phyloP scores from a whole-genome alignment of 208 protist species.

The Wallacemonas sp. region DNA sequence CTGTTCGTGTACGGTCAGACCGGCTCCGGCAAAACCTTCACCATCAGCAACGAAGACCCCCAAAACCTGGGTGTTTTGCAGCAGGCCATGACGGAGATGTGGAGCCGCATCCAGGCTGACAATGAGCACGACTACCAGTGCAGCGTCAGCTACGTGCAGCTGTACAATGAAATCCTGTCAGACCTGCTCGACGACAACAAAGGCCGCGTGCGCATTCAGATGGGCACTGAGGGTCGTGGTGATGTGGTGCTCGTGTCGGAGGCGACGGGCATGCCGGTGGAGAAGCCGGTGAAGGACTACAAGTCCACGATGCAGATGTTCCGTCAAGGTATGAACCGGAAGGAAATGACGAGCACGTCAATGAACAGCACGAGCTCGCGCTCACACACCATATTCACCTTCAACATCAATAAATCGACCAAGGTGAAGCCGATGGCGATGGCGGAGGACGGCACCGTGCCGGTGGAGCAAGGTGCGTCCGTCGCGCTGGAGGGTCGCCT shows the following conservation, averaged over 20 bases:
- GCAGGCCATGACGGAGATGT: slow-evolving; percentile 73
- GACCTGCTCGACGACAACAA: slow-evolving; percentile 80
- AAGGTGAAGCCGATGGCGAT: slow-evolving; percentile 43
- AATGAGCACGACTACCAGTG: slow-evolving; percentile 74
- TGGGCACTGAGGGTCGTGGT: slow-evolving; percentile 68
- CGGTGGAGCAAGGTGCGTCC: slow-evolving; percentile 13
- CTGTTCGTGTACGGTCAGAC: slow-evolving; percentile 93
- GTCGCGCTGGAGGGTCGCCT: slow-evolving; percentile 82
- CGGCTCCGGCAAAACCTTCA: slow-evolving; percentile 91
- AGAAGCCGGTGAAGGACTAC: slow-evolving; percentile 63
- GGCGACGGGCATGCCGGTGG: slow-evolving; percentile 52
- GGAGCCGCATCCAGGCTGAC: slow-evolving; percentile 62
- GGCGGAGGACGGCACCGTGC: slow-evolving; percentile 13
- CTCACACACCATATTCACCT: slow-evolving; percentile 93
- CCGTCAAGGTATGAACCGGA: slow-evolving; percentile 67
- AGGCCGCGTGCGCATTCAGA: slow-evolving; percentile 74
- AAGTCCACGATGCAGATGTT: slow-evolving; percentile 78
- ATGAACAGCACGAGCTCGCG: slow-evolving; percentile 93
- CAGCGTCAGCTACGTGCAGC: slow-evolving; percentile 86
- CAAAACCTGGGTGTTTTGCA: slow-evolving; percentile 87
- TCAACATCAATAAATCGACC: slow-evolving; percentile 81
- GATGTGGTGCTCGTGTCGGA: slow-evolving; percentile 83
- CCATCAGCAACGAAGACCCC: slow-evolving; percentile 87
- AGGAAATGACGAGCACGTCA: slow-evolving; percentile 89
- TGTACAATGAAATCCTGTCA: slow-evolving; percentile 91